Evolutionary conservation across 441 rosid genomes (phyloP), one percentile per base, ranked within the genome.

Genomic region (Erodium moschatum): DNA sequence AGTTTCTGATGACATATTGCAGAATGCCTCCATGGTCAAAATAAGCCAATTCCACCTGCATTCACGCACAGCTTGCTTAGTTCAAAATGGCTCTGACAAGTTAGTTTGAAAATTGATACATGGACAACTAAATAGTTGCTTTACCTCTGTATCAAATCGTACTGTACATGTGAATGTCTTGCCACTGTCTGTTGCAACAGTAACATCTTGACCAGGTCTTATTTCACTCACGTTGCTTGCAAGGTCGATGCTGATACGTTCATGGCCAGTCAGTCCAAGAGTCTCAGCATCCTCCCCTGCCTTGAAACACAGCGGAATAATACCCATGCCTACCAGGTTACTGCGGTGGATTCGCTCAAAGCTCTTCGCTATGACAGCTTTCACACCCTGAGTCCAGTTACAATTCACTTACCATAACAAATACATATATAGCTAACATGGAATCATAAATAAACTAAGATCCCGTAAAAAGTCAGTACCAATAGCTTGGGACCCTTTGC

Each of bases 401-500:
- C 7, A 68, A 65, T 42, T 69, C 2, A 2, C 5, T 56, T 21
- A 63, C 35, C 66, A 2, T 1, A 13, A 13, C 27, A 50, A 58
- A 38, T 21, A 2, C 8, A 3, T 11, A 16, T 21, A 18, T 12
- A n/a, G 50, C 50, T 9, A 13, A 42, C 0, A 5, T 5, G 24
- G 21, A 75, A 65, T 68, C 10, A 42, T 42, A 42, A 7, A 42
- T 42, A 42, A 42, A 42, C 50, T 42, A 10, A 42, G 50, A 42
- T 42, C 13, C 13, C 50, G 10, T 42, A 9, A 9, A 42, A 42
- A 9, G 11, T 42, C 50, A 68, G 16, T 79, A 91, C 97, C 96
- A 86, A 83, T 72, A 91, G 82, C 90, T 83, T 86, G 35, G 97
- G 96, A 74, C 97, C 97, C 89, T 91, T 91, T 44, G 97, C 97